Evolutionary conservation across 805 yeast species (phyloP), one percentile per base, ranked within the genome.

Genomic region (Torulaspora indica): DNA sequence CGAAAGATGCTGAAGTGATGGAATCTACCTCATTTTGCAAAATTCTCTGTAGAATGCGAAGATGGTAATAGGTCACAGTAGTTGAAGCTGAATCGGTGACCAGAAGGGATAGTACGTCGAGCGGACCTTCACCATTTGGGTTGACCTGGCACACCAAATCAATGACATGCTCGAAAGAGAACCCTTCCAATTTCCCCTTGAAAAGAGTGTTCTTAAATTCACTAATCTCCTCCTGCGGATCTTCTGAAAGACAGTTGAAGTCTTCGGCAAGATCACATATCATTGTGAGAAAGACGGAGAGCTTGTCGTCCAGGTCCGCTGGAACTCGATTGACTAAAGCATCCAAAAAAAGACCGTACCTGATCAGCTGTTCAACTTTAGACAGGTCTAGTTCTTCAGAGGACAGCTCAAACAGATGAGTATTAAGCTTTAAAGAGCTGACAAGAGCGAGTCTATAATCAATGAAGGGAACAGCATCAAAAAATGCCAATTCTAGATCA

Each of bases 361-460:
- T 54, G 8, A 67, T 41, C 2, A 58, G 23, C 20, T 53, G 48
- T 14, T 44, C 37, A 5, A 63, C 32, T 8, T 38, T 14, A 0
- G 40, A 38, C 30, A 56, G 23, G 30, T 47, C 45, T 5, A 51
- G 20, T n/a, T 28, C 37, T 2, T 41, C 29, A 14, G 29, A 12
- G 38, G 51, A 47, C 8, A 42, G n/a, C 9, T 38, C 43, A 17
- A 47, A 24, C 1, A 67, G 20, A 38, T 68, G 70, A 1, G 73
- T 61, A 42, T 68, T 73, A 9, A 68, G 63, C 20, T 66, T 73
- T 37, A 79, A 54, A 1, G 78, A 70, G 51, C 76, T 77, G 0
- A 78, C 73, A 20, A 77, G 54, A 0, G 81, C 56, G 15, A 78
- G 47, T 32, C 68, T 59, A 8, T 66, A 57, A 45, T 70, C 72